Percentiles rank a stretch among this genome's conserved stretches.
Evolutionary conservation across 495 filamentous ascomycete species (phyloP).

Genomic region (Penicillium cinerascens): DNA sequence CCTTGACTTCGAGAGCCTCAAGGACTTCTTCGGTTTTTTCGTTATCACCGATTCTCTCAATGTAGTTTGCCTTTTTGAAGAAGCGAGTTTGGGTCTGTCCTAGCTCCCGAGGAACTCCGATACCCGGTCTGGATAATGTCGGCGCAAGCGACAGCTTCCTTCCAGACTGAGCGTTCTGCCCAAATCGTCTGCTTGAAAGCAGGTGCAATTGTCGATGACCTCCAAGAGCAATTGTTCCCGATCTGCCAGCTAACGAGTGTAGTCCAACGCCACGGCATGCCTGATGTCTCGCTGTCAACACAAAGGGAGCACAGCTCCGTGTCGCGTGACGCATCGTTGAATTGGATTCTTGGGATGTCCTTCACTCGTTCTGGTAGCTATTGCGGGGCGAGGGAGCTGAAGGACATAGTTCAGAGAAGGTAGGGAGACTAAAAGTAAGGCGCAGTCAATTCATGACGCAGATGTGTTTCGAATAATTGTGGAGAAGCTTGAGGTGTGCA

Average conservation of each 20-base stretch:
- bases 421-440: not conserved
- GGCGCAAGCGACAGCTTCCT: not conserved
- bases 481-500: not conserved
- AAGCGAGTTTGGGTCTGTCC: constrained; percentile 11
- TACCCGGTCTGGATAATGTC: not conserved
- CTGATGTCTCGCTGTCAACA: constrained; percentile 2
- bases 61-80: constrained; percentile 19
- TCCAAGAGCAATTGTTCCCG: not conserved
- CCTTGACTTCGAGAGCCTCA: constrained; percentile 13
- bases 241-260: not conserved
- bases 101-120: not conserved
- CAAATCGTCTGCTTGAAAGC: not conserved
- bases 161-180: not conserved
- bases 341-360: not conserved
- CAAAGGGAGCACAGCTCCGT: constrained; percentile 11
- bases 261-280: not conserved
- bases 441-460: constrained; percentile 25
- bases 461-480: constrained; percentile 8
- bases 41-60: constrained; percentile 16
- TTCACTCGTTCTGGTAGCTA: not conserved
- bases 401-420: constrained; percentile 1
- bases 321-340: constrained; percentile 11
- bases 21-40: constrained; percentile 21
- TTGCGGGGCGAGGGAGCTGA: not conserved
- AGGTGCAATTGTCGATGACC: not conserved